phyloP scores from a whole-genome alignment of 139 green algal genomes.

The Trebouxia sp. region DNA sequence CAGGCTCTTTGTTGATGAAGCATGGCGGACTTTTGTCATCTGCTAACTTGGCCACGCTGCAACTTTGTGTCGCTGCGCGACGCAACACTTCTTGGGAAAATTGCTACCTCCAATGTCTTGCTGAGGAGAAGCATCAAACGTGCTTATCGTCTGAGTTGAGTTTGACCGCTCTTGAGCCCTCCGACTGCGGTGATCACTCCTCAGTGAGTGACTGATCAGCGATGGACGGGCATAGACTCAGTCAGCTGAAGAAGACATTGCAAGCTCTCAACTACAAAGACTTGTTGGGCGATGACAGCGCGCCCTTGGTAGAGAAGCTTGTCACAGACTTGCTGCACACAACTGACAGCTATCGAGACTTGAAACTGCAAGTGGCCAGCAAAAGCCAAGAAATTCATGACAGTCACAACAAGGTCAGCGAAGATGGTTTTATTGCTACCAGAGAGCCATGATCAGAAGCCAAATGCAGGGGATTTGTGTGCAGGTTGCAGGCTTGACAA shows the following conservation, averaged over 20 bases:
- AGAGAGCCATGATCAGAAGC: background rate
- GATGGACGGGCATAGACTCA: slow-evolving; percentile 11
- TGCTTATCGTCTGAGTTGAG: no score
- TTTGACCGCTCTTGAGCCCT: no score
- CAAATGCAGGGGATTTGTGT: background rate
- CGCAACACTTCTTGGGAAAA: no score
- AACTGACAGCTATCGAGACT: slow-evolving; percentile 59
- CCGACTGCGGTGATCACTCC: no score
- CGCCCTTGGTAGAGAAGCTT: slow-evolving; percentile 55
- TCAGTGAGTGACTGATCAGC: background rate
- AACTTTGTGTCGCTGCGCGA: no score
- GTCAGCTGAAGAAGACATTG: slow-evolving; percentile 54
- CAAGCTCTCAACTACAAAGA: slow-evolving; percentile 64
- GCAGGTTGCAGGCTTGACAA: slow-evolving; percentile 64
- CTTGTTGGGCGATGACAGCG: slow-evolving; percentile 42
- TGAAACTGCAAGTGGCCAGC: slow-evolving; percentile 57
- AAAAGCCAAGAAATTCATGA: slow-evolving; percentile 56
- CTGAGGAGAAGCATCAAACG: no score
- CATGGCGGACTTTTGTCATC: no score
- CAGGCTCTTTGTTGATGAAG: no score
- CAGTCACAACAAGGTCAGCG: slow-evolving; percentile 54
- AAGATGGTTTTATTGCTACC: background rate
- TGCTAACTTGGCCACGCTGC: no score
- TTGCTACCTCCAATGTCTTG: no score
- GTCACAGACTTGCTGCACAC: slow-evolving; percentile 69